Percentiles rank a stretch among this genome's conserved stretches.
These are phyloP conservation scores for Cinnamomum chago DNA, from an alignment of 164 flowering plant species.

Conservation along the genomic window DNA sequence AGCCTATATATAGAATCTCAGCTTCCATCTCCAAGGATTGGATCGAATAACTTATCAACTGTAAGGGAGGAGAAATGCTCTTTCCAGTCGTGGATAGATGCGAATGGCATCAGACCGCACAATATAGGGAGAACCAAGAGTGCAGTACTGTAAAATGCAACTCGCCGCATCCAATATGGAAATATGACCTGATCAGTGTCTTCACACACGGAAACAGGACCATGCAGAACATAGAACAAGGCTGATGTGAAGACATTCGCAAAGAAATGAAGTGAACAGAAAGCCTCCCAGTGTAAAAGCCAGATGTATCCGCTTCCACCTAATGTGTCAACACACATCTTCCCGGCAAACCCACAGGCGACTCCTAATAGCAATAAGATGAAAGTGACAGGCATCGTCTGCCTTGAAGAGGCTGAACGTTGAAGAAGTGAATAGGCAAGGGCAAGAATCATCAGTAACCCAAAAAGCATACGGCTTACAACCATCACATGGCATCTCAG, in stretches of 20 bases:
- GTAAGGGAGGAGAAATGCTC: constrained; percentile 37
- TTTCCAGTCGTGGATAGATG: constrained; percentile 63
- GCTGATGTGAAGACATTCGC: constrained; percentile 40
- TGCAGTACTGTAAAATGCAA: constrained; percentile 34
- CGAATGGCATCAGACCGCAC: constrained; percentile 83
- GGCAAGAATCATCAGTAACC: constrained; percentile 49
- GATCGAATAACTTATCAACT: constrained; percentile 3
- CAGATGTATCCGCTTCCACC: constrained; percentile 83
- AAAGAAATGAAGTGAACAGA: constrained; percentile 69
- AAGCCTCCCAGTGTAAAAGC: constrained; percentile 70
- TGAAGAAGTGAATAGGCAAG: constrained; percentile 60
- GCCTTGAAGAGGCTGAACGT: constrained; percentile 52
- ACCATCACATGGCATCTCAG: constrained; percentile 59
- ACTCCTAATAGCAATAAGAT: constrained; percentile 66
- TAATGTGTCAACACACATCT: constrained; percentile 76
- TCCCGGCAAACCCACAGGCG: constrained; percentile 72
- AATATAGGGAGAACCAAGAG: constrained; percentile 54
- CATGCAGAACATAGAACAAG: constrained; percentile 55
- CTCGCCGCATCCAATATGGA: constrained; percentile 56
- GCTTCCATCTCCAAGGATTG: constrained; percentile 2
- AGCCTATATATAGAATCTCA: background rate
- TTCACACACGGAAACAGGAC: constrained; percentile 44
- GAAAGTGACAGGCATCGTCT: constrained; percentile 76
- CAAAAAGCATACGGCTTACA: constrained; percentile 66
- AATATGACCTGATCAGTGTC: constrained; percentile 15